Evolutionary conservation across 192 early-diverging fungal genomes (phyloP).

Genomic region (Coemansia sp.): DNA sequence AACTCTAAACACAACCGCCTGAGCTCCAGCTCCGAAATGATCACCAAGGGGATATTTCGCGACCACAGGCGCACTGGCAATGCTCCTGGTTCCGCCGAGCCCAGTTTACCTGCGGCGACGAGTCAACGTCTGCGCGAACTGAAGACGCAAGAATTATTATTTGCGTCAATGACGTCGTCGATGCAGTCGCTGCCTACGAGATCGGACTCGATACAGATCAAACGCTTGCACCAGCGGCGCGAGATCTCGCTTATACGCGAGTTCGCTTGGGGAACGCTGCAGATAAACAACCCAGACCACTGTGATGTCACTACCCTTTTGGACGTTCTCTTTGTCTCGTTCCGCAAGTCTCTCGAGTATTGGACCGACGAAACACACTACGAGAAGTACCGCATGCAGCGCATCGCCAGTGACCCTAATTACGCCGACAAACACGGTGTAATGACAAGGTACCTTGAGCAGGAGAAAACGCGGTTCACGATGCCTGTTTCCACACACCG

Average conservation of each 20-base stretch:
- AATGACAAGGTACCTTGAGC: slow-evolving; percentile 15
- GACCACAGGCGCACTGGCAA: slow-evolving; percentile 9
- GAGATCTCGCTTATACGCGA: slow-evolving; percentile 71
- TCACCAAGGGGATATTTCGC: slow-evolving; percentile 35
- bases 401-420: slow-evolving; percentile 20
- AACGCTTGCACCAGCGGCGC: slow-evolving; percentile 28
- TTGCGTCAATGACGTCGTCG: slow-evolving; percentile 8
- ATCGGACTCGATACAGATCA: slow-evolving; percentile 21
- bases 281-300: slow-evolving; percentile 88
- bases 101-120: background rate
- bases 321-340: slow-evolving; percentile 77
- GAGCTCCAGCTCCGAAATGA: slow-evolving; percentile 16
- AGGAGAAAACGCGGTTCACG: slow-evolving; percentile 4
- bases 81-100: background rate
- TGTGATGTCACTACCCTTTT: slow-evolving; percentile 88
- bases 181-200: slow-evolving; percentile 9
- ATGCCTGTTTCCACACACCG: slow-evolving; percentile 9
- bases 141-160: background rate
- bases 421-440: slow-evolving; percentile 10
- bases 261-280: slow-evolving; percentile 87
- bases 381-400: slow-evolving; percentile 74
- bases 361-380: slow-evolving; percentile 82
- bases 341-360: slow-evolving; percentile 85
- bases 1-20: slow-evolving; percentile 29
- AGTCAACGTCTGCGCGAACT: slow-evolving; percentile 1